phyloP scores from a whole-genome alignment of 176 grass and related monocot species.

The Urochloa ruziziensis region DNA sequence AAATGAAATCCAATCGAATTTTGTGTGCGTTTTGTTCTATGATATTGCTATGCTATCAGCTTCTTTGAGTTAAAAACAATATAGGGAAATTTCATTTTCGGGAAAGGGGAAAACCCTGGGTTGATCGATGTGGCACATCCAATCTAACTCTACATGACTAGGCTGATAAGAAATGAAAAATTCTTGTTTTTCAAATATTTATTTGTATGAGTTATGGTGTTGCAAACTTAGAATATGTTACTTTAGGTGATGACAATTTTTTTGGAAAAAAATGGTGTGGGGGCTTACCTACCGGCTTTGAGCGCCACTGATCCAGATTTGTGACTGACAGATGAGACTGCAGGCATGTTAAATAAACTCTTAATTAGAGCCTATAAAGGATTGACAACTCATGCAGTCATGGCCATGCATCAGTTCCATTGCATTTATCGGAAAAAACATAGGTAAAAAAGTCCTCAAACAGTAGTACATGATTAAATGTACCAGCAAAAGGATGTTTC shows the following conservation, averaged over 20 bases:
- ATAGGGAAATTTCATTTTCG: too few relatives aligned
- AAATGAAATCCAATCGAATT: background rate
- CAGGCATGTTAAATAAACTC: background rate
- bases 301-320: conserved; percentile 47
- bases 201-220: background rate
- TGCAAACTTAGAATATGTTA: background rate
- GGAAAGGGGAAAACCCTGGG: background rate
- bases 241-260: background rate
- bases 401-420: too few relatives aligned
- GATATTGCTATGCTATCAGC: too few relatives aligned
- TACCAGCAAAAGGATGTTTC: background rate
- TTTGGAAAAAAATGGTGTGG: background rate
- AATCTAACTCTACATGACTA: background rate
- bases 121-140: background rate
- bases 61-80: too few relatives aligned
- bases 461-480: too few relatives aligned
- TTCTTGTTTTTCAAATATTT: background rate
- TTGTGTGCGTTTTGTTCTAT: background rate
- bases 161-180: background rate
- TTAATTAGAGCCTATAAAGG: background rate
- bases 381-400: background rate
- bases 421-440: background rate
- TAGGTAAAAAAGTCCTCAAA: too few relatives aligned
- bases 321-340: conserved; percentile 41
- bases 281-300: conserved; percentile 63